Percentiles rank a stretch among this genome's conserved stretches.
These are phyloP conservation scores for Ustilago vetiveriae DNA, from an alignment of 1,284 basidiomycete genomes.

Conservation along the genomic window DNA sequence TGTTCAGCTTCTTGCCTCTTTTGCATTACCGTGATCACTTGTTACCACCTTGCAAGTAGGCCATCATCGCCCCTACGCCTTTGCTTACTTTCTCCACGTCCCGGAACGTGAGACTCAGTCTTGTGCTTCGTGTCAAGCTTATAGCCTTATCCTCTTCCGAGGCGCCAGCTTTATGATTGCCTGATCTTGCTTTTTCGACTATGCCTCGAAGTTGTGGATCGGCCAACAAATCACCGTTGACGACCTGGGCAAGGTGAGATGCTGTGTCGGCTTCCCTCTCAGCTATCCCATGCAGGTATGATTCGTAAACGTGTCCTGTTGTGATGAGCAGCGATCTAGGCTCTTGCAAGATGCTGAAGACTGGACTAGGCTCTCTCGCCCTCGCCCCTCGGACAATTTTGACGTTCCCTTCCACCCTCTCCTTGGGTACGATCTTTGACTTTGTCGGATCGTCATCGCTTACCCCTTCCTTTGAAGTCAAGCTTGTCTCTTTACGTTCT, in stretches of 20 bases:
- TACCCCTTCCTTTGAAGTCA: neutral
- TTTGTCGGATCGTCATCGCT: neutral
- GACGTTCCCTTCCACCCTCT: constrained; percentile 43
- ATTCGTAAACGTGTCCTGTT: constrained; percentile 54
- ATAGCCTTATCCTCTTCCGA: constrained; percentile 9
- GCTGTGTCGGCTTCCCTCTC: constrained; percentile 66
- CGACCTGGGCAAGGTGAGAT: constrained; percentile 35
- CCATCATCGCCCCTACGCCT: constrained; percentile 52
- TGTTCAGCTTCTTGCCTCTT: neutral
- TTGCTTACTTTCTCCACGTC: constrained; percentile 72
- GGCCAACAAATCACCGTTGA: constrained; percentile 36
- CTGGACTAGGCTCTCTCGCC: constrained; percentile 52
- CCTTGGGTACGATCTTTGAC: constrained; percentile 33
- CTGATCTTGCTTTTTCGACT: constrained; percentile 31
- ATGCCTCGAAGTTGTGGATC: constrained; percentile 22
- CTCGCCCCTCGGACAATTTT: constrained; percentile 48
- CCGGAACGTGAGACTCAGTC: constrained; percentile 87
- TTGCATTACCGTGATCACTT: neutral
- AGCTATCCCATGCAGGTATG: constrained; percentile 69
- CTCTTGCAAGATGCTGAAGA: constrained; percentile 63
- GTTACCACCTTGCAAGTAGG: constrained; percentile 37
- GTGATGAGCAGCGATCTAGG: constrained; percentile 63
- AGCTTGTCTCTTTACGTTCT: neutral
- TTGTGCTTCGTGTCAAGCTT: constrained; percentile 72
- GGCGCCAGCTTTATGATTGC: constrained; percentile 69